These are phyloP conservation scores for Aspergillus sp. DNA, from an alignment of 2,329 filamentous ascomycete species.

Conservation along the genomic window DNA sequence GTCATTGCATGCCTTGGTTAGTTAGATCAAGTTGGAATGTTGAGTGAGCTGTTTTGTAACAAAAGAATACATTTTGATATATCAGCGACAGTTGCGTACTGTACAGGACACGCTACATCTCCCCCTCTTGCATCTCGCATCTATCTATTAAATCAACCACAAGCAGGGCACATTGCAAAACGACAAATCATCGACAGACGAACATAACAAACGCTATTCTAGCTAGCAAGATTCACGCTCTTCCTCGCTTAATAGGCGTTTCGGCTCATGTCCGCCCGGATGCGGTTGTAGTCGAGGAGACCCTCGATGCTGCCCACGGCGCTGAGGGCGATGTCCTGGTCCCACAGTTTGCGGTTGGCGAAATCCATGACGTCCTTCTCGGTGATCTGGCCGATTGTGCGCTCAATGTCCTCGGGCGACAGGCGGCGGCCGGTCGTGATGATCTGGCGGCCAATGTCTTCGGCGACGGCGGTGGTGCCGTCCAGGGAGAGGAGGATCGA, in stretches of 20 bases:
- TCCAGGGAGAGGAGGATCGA: conserved; percentile 96
- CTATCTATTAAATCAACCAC: conserved; percentile 36
- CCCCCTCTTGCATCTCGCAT: conserved; percentile 26
- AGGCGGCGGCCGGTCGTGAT: conserved; percentile 94
- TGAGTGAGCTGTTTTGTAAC: not conserved
- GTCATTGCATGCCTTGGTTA: too few relatives aligned
- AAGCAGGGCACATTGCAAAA: conserved; percentile 18
- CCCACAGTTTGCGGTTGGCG: conserved; percentile 93
- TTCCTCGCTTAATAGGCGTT: conserved; percentile 54
- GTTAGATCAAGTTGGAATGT: too few relatives aligned
- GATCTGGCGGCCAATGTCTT: conserved; percentile 98
- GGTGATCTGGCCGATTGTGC: conserved; percentile 82
- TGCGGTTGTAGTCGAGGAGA: conserved; percentile 58
- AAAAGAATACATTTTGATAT: conserved; percentile 37
- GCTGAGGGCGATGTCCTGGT: conserved; percentile 92
- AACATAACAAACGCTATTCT: conserved; percentile 26
- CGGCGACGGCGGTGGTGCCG: conserved; percentile 93
- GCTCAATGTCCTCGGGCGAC: conserved; percentile 92
- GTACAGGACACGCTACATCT: conserved; percentile 35
- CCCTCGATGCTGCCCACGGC: conserved; percentile 94
- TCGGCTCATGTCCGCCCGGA: conserved; percentile 83
- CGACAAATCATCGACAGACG: conserved; percentile 10
- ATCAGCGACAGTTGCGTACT: conserved; percentile 39
- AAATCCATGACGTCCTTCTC: conserved; percentile 98
- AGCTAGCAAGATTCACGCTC: not conserved